phyloP scores from a whole-genome alignment of 257 asterid genomes.

The Forsythia suspensa region DNA sequence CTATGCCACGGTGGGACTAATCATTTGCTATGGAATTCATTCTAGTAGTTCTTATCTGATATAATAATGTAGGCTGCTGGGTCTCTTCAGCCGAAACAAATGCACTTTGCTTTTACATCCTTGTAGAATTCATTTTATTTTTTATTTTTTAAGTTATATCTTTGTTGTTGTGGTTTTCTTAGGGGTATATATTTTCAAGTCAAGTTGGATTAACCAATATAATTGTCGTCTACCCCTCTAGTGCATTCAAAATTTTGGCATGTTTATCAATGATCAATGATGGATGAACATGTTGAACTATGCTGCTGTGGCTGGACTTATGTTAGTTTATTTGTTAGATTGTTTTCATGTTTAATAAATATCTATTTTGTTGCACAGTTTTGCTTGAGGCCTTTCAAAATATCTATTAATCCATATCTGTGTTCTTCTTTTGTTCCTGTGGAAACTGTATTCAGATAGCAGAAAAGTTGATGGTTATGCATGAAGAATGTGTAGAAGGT shows the following conservation, averaged over 20 bases:
- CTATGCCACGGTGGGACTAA: too few relatives aligned
- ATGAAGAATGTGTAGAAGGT: constrained; percentile 66
- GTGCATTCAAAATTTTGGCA: background rate
- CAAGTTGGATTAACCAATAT: background rate
- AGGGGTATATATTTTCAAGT: background rate
- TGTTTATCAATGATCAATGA: background rate
- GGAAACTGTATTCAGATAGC: constrained; percentile 42
- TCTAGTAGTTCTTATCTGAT: too few relatives aligned
- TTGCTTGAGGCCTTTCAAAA: background rate
- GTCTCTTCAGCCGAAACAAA: background rate
- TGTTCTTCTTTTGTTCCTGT: background rate
- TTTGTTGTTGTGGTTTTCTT: background rate
- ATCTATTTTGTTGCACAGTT: background rate
- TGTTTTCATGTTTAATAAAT: background rate
- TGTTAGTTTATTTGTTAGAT: background rate
- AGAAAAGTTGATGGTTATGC: constrained; percentile 64
- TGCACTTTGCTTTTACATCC: background rate
- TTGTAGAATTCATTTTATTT: background rate
- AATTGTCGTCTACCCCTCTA: background rate
- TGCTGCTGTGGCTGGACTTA: background rate
- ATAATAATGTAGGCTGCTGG: background rate
- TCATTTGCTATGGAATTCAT: too few relatives aligned
- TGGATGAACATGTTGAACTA: background rate
- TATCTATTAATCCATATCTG: background rate
- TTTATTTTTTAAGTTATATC: background rate